These are phyloP conservation scores for Globisporangium paddicum DNA, from an alignment of 352 stramenopile species.

Conservation along the genomic window DNA sequence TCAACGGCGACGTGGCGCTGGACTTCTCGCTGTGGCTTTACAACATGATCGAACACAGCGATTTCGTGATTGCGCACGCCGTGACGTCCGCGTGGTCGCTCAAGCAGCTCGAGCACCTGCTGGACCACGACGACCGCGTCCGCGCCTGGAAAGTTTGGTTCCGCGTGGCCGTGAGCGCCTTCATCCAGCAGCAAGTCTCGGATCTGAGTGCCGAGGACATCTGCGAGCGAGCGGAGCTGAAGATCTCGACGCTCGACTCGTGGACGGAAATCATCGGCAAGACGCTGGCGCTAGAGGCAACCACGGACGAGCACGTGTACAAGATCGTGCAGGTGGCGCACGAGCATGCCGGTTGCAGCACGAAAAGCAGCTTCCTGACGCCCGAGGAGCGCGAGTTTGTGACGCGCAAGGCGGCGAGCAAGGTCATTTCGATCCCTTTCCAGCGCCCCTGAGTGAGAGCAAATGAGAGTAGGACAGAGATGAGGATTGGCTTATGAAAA, in stretches of 20 bases:
- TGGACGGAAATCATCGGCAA: constrained; percentile 36
- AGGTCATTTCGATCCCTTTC: constrained; percentile 22
- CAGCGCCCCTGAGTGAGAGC: not conserved
- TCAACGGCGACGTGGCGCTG: constrained; percentile 22
- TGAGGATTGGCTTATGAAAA: no score
- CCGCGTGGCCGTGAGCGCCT: constrained; percentile 23
- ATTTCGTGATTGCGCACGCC: constrained; percentile 32
- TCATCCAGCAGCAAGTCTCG: constrained; percentile 20
- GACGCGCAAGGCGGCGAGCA: constrained; percentile 27
- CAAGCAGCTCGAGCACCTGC: constrained; percentile 29
- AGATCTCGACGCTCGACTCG: constrained; percentile 21
- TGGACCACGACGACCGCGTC: constrained; percentile 13
- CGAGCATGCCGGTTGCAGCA: constrained; percentile 20
- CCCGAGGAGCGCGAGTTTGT: constrained; percentile 34
- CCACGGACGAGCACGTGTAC: constrained; percentile 58
- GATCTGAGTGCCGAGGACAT: constrained; percentile 27
- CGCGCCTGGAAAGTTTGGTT: constrained; percentile 33
- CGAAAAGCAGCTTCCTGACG: constrained; percentile 23
- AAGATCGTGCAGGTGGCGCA: constrained; percentile 58
- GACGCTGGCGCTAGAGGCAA: constrained; percentile 25
- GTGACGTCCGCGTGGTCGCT: constrained; percentile 32
- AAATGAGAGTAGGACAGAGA: no score
- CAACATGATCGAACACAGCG: constrained; percentile 21
- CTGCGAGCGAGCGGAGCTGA: constrained; percentile 10
- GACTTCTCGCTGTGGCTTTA: constrained; percentile 31